Percentiles rank a stretch among this genome's conserved stretches.
These are phyloP conservation scores for Rubia tinctorum DNA, from an alignment of 305 asterid genomes.

Conservation along the genomic window DNA sequence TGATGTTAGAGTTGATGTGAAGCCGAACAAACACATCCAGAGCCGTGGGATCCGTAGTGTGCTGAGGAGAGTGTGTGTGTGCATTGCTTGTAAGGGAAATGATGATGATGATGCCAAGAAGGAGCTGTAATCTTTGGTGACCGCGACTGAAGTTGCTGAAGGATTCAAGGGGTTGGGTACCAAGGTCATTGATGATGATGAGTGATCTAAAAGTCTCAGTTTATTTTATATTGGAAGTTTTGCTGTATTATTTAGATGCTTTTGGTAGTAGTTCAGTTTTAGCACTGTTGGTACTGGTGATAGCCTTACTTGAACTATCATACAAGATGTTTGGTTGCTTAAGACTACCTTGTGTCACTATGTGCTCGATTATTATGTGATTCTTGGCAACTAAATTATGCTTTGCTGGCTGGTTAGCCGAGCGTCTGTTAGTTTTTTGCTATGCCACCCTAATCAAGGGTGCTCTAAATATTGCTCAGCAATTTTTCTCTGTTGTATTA, in stretches of 20 bases:
- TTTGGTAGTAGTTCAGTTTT: conserved; percentile 7
- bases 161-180: conserved; percentile 57
- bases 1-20: too few species aligned
- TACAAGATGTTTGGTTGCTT: not conserved
- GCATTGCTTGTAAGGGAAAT: too few species aligned
- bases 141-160: conserved; percentile 52
- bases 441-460: too few species aligned
- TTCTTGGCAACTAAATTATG: not conserved
- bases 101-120: conserved; percentile 70
- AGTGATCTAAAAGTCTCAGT: conserved; percentile 8
- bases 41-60: too few species aligned
- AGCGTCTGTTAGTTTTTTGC: too few species aligned
- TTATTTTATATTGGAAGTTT: conserved; percentile 5
- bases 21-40: too few species aligned
- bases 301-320: conserved; percentile 6
- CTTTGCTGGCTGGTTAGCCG: too few species aligned
- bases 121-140: conserved; percentile 59
- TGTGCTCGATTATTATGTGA: not conserved
- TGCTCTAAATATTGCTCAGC: too few species aligned
- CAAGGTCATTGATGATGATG: conserved; percentile 20
- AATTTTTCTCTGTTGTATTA: too few species aligned
- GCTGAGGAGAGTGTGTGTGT: too few species aligned
- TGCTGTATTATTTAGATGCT: too few species aligned
- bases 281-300: conserved; percentile 4
- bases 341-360: not conserved